Base-by-base conservation (phyloP, 768 basidiomycete genomes). In the Boletus patriciae region DNA sequence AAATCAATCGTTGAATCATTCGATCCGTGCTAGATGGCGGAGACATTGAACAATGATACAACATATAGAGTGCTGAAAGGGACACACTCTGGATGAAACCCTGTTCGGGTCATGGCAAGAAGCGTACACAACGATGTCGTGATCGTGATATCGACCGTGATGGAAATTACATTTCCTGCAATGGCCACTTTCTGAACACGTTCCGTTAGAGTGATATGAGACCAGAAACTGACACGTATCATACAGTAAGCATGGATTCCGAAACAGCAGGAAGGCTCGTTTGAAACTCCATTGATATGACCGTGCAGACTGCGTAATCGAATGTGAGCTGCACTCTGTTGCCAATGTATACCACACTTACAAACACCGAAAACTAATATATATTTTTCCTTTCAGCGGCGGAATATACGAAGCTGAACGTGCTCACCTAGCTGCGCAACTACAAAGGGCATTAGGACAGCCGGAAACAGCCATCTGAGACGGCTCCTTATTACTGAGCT, bases 1-100 rank as follows among this genome's bases (percentile, higher is more conserved):
- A 57, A 38, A 69, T 65, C 55, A 69, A 8, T 18, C 67, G 60
- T 27, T 52, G 52, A 60, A 68, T 53, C 57, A 64, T 66, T 18
- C 40, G 61, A 48, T 67, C 68, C 25, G 66, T 70, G 46, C 66
- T 69, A 37, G 38, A 46, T 31, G 49, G 50, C 7, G 8, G 15
- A 18, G 57, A 41, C 46, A 52, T 51, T 29, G 48, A 46, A 40
- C 36, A 11, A 36, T 15, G 44, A 40, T 27, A 38, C 37, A 19
- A 4, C 37, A 25, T n/a, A 29, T 29, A 29, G 29, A 29, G 10
- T 15, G 7, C 16, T 13, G 36, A 8, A 6, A 18, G 13, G 27
- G 29, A 60, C 66, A 15, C 34, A 68, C 66, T 54, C 50, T 52
- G 33, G 34, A 46, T 29, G 29, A 29, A 62, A 68, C 18, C 66